Conservation (phyloP, 805 yeast genomes). For the Sungouiella blattae region DNA sequence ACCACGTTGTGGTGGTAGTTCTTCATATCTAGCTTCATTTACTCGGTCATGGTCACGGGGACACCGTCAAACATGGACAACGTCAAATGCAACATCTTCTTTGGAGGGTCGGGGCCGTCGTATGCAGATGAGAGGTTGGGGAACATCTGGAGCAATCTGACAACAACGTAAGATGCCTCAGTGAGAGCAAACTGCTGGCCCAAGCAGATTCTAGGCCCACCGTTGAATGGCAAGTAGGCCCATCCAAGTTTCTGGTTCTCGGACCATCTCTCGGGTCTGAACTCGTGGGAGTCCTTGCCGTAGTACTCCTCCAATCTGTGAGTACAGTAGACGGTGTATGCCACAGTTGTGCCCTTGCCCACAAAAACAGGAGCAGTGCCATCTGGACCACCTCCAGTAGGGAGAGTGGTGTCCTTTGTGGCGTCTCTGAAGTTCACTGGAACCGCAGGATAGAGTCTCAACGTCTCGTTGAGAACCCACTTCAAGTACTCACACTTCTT, state of each 20-base stretch:
- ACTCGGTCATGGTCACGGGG: constrained; percentile 6
- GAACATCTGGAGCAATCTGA: constrained; percentile 32
- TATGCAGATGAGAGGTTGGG: constrained; percentile 20
- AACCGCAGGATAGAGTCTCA: constrained; percentile 34
- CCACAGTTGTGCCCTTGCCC: constrained; percentile 18
- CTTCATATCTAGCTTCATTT: too few species aligned
- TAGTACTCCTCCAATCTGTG: constrained; percentile 24
- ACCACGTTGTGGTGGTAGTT: too few species aligned
- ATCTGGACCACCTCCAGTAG: constrained; percentile 26
- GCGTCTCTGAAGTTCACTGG: constrained; percentile 21
- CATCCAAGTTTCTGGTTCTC: constrained; percentile 34
- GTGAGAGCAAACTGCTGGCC: constrained; percentile 57
- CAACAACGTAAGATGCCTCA: constrained; percentile 44
- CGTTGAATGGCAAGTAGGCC: constrained; percentile 52
- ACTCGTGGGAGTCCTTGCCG: constrained; percentile 32
- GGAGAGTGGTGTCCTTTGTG: constrained; percentile 20
- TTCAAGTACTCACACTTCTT: constrained; percentile 39
- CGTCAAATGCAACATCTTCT: constrained; percentile 21
- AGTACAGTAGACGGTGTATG: constrained; percentile 12
- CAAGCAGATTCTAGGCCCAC: constrained; percentile 54
- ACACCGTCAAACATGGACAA: constrained; percentile 23
- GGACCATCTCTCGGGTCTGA: constrained; percentile 40
- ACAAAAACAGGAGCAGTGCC: constrained; percentile 16
- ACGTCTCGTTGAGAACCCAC: constrained; percentile 32
- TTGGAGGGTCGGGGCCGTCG: constrained; percentile 14